Conservation (phyloP, 495 filamentous ascomycete species). For the Xylaria cubensis region DNA sequence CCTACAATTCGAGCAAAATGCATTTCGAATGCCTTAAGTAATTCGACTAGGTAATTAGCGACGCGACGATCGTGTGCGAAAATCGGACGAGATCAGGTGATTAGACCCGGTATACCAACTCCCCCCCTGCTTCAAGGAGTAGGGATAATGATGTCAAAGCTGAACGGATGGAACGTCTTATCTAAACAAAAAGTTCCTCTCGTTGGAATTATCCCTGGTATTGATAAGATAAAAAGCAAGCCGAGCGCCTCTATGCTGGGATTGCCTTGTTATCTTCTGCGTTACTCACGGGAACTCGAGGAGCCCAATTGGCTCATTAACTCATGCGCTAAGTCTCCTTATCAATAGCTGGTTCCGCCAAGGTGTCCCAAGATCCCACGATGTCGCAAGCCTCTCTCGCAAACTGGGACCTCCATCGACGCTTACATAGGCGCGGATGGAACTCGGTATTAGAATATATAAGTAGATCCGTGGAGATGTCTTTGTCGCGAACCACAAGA, state of each 20-base stretch:
- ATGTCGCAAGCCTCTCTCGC: background rate
- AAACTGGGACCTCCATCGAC: background rate
- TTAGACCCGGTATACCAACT: background rate
- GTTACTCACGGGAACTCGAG: background rate
- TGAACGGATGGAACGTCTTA: background rate
- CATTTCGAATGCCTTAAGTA: background rate
- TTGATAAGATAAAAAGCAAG: conserved; percentile 3
- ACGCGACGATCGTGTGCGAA: background rate
- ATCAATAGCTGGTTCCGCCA: conserved; percentile 9
- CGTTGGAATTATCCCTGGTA: background rate
- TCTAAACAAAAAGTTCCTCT: background rate
- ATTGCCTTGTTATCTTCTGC: conserved; percentile 19
- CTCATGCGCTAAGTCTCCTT: conserved; percentile 12
- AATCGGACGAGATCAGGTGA: conserved; percentile 22
- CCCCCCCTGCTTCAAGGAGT: background rate
- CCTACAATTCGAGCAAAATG: background rate
- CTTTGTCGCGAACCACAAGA: background rate
- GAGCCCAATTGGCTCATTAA: background rate
- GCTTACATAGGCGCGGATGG: background rate
- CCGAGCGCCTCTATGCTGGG: too few relatives aligned
- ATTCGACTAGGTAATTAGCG: background rate
- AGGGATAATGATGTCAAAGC: conserved; percentile 18
- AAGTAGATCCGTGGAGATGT: conserved; percentile 24
- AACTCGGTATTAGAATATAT: conserved; percentile 17
- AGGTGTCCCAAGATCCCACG: conserved; percentile 6